Base-by-base conservation (phyloP, 2,329 filamentous ascomycete genomes). In the Diplocarpon mali region DNA sequence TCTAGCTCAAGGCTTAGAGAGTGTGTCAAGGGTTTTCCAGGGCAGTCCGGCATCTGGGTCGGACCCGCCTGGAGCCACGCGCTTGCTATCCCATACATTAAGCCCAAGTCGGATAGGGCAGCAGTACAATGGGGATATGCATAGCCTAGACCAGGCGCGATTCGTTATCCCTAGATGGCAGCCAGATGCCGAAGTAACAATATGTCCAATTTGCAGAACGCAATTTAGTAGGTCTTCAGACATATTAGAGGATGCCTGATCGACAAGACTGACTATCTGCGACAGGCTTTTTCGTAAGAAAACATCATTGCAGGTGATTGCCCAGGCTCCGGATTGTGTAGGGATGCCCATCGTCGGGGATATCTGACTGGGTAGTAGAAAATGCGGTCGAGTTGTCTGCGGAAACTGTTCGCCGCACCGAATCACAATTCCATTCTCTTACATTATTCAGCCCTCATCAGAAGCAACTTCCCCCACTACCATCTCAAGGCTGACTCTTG, bases 341-440 rank as follows among this genome's bases (percentile, higher is more conserved):
- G 7, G 20, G 7, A 3, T 24, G 20, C 20, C 20, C 20, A 7
- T 7, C 20, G 20, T 24, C 4, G 7, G 20, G 20, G 7, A 24
- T 24, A 7, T 24, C 31, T 53, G 24, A 54, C 39, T 6, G 35
- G 35, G 5, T 24, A 38, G 11, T 49, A 84, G 81, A 54, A 95
- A 95, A 75, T 96, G 90, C 61, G 90, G 90, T 37, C 73, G 88
- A 49, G 89, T 96, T 8, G 90, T 96, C 17, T 96, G 90, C 64
- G 80, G 81, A 46, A 72, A 78, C 15, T 96, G 90, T 67, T 95
- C 90, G 2, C 90, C 90, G 3, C 90, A 96, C 64, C 78, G 88
- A 49, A 96, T 96, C 60, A 94, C 85, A 3, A 95, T 96, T 51
- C 90, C 90, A 1, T 77, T 89, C 53, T 85, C 92, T 60, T 96